Conservation (phyloP, 2,329 filamentous ascomycete genomes). For the Ilyonectria sp. region DNA sequence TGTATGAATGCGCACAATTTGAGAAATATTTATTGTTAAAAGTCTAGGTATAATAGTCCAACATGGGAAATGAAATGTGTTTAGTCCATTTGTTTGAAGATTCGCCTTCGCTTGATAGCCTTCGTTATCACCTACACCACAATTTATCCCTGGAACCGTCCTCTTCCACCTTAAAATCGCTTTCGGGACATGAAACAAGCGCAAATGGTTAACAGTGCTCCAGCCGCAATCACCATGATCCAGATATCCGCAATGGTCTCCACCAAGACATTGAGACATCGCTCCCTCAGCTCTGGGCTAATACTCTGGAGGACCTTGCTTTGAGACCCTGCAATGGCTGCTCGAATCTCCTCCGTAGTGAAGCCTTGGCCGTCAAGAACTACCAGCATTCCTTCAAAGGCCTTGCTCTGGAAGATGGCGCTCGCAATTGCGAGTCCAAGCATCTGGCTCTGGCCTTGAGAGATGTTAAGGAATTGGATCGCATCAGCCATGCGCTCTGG, state of each 20-base stretch:
- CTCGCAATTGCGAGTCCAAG: constrained; percentile 29
- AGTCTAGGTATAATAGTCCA: too few relatives aligned
- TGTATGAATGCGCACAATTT: too few relatives aligned
- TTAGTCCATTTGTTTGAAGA: not conserved
- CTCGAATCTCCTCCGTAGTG: constrained; percentile 29
- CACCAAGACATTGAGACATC: constrained; percentile 31
- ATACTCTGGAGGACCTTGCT: constrained; percentile 29
- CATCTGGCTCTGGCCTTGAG: constrained; percentile 36
- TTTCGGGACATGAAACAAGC: constrained; percentile 32
- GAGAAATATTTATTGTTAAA: too few relatives aligned
- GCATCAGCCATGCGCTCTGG: constrained; percentile 27
- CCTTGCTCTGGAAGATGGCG: constrained; percentile 33
- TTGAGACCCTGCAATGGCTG: constrained; percentile 32
- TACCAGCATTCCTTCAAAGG: constrained; percentile 29
- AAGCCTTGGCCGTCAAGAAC: constrained; percentile 30
- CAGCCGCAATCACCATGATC: constrained; percentile 36
- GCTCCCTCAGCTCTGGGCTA: constrained; percentile 17
- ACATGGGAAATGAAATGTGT: too few relatives aligned
- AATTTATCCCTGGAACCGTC: too few relatives aligned
- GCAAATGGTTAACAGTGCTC: constrained; percentile 27
- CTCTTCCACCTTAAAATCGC: constrained; percentile 10
- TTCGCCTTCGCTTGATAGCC: not conserved
- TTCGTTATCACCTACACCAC: not conserved
- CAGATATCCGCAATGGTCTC: constrained; percentile 34
- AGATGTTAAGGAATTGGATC: constrained; percentile 36